Evolutionary conservation across 805 yeast genomes (phyloP), one percentile per base, ranked within the genome.

Genomic region (Wickerhamiella spandovensis): DNA sequence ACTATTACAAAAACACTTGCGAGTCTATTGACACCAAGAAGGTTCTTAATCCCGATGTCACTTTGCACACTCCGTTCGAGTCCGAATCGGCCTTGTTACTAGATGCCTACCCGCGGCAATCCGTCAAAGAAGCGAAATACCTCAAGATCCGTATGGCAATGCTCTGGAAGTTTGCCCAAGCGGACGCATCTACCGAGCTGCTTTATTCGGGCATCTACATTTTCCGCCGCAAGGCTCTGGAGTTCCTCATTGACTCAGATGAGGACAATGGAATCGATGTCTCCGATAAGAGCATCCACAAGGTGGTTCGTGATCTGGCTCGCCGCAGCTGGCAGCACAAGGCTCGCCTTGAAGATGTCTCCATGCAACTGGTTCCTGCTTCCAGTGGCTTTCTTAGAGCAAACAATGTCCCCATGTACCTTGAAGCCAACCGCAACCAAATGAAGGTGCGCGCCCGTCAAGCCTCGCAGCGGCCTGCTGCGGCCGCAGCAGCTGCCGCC

Each of bases 281-380:
- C 13, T 51, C 53, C 37, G 53, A 49, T 21, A 50, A 58, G 45
- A 53, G 57, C 35, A 38, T 60, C 22, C 50, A 53, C 47, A 59
- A 58, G 44, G 72, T 89, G 22, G 75, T 88, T 42, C 77, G 97
- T 61, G 95, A 88, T 61, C 67, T 90, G 51, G 94, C 95, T 2
- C 77, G 97, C 65, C 77, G 95, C 55, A 82, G 95, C 1, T 92
- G 98, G 98, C 77, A 76, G 58, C 95, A 88, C 62, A 72, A 82
- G 0, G 58, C 61, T 5, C 62, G 66, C 9, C 72, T 72, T 54
- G 85, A 80, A 50, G 75, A 81, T 0, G 75, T 92, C 17, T 83
- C 83, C 3, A 70, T 90, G 58, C 75, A 82, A 54, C 74, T 81
- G 22, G 63, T 89, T 24, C 95, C 96, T 3, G 70, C 49, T 5